These are phyloP conservation scores for Asterionellopsis glacialis DNA, from an alignment of 108 stramenopile genomes.

Conservation along the genomic window DNA sequence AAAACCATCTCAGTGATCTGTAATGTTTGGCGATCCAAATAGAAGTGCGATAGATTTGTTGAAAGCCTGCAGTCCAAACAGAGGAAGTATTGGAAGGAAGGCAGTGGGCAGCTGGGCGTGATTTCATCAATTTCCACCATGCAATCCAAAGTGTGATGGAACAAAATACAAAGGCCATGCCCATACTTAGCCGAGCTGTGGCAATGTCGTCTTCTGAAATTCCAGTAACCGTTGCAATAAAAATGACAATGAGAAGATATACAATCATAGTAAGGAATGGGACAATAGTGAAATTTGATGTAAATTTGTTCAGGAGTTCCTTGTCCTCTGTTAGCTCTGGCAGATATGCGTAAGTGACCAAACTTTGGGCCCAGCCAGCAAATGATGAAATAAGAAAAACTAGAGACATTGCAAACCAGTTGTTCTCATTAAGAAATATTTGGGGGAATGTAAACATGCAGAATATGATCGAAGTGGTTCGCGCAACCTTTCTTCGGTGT, in stretches of 20 bases:
- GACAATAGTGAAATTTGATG: constrained; percentile 50
- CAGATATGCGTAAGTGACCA: constrained; percentile 65
- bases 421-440: constrained; percentile 51
- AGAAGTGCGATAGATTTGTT: constrained; percentile 33
- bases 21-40: constrained; percentile 25
- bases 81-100: constrained; percentile 17
- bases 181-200: constrained; percentile 36
- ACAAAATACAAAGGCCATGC: constrained; percentile 35
- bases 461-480: constrained; percentile 32
- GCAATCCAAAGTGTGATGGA: constrained; percentile 18
- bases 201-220: constrained; percentile 31
- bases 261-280: constrained; percentile 48
- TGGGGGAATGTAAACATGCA: constrained; percentile 41
- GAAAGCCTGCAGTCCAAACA: constrained; percentile 40
- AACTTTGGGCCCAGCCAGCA: constrained; percentile 60
- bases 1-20: constrained; percentile 45
- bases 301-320: constrained; percentile 40
- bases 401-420: constrained; percentile 43
- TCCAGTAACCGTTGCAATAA: constrained; percentile 20
- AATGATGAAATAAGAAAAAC: constrained; percentile 40
- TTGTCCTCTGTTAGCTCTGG: constrained; percentile 70
- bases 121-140: constrained; percentile 47
- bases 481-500: constrained; percentile 43
- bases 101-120: constrained; percentile 32
- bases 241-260: constrained; percentile 36